Base-by-base conservation (phyloP, 2,329 filamentous ascomycete genomes). In the Fusarium subglutinans region DNA sequence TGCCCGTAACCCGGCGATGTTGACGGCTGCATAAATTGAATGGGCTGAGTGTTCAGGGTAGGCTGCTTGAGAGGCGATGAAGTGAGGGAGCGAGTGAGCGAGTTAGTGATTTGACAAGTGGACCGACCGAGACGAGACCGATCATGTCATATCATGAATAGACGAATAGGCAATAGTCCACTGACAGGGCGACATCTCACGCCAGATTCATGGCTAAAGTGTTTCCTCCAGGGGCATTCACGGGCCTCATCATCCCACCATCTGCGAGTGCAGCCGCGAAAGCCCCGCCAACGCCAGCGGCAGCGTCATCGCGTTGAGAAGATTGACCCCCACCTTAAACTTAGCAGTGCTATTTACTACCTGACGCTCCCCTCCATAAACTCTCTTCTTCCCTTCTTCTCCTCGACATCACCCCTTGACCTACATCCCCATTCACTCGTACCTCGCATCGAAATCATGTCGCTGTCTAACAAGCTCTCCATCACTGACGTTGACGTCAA, bases 401-500 rank as follows among this genome's bases (percentile, higher is more conserved):
- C 35, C 51, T 55, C 51, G 51, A 40, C 71, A 70, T 66, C 71
- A 69, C 57, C 65, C 66, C 41, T 55, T 62, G 66, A 69, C 62
- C 55, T 67, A 40, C 60, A 56, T 41, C 59, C 38, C 45, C 51
- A 43, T 60, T 24, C 33, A 44, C 35, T 56, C 33, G 28, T 26
- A 30, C 56, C 33, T 54, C 45, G 53, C 57, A 47, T 65, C 62
- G 69, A 75, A 82, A 91, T 80, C 70, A 99, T 99, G 96, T 98
- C 96, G 91, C 94, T 99, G 83, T 94, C 95, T 80, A 98, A 92
- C 91, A 99, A 99, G 90, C 94, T 99, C 80, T 94, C 95, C 79
- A 98, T 99, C 86, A 94, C 91, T 77, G 96, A 99, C 83, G 92
- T 97, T 81, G 95, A 99, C 86, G 90, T 99, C 86, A 97, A 98